These are phyloP conservation scores for Neurospora sp. DNA, from an alignment of 495 filamentous ascomycete species.

Conservation along the genomic window DNA sequence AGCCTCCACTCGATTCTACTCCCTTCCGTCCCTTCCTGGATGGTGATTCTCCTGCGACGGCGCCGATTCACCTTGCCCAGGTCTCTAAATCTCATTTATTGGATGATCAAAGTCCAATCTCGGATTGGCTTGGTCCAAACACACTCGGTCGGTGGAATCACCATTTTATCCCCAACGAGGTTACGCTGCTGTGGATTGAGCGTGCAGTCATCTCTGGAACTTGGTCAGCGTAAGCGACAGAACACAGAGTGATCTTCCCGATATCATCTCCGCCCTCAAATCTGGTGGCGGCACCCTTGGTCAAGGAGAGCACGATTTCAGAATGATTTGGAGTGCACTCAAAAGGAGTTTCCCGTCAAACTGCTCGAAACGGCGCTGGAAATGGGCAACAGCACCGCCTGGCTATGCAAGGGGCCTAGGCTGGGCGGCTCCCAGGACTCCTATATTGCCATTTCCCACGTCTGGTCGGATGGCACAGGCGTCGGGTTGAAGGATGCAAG, in stretches of 20 bases:
- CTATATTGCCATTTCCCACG: too few species aligned
- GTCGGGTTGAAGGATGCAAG: too few species aligned
- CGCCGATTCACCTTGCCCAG: neutral
- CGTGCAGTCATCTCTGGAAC: neutral
- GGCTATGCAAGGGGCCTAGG: too few species aligned
- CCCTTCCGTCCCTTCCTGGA: too few species aligned
- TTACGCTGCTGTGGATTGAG: neutral
- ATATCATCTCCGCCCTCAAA: neutral
- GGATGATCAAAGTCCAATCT: slow-evolving; percentile 2
- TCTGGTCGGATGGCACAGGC: too few species aligned
- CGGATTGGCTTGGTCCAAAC: neutral
- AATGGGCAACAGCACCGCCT: too few species aligned
- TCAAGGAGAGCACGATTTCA: neutral
- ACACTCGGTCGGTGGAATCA: neutral
- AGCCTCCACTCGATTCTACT: too few species aligned
- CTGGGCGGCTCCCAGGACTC: too few species aligned
- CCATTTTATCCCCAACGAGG: neutral
- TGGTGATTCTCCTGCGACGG: neutral
- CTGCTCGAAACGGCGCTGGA: too few species aligned
- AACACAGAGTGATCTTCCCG: neutral
- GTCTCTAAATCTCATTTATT: neutral
- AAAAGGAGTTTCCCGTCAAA: too few species aligned
- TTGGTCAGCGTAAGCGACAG: slow-evolving; percentile 2
- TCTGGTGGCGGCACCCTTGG: neutral
- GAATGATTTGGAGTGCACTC: neutral